Conservation (phyloP, 2,329 filamentous ascomycete genomes). For the Bipolaris cookei region DNA sequence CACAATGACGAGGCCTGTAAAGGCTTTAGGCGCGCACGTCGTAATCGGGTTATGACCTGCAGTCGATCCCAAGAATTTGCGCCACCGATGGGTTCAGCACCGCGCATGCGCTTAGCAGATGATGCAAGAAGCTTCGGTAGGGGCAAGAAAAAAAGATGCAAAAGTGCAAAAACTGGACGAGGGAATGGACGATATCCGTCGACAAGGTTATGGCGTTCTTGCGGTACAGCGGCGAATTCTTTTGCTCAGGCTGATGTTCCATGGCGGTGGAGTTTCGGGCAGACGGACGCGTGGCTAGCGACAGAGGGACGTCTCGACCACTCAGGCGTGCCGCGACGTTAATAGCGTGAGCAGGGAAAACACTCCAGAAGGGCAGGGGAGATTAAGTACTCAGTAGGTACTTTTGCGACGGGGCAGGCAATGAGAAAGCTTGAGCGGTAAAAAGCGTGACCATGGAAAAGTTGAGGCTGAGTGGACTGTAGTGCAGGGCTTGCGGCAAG, state of each 20-base stretch:
- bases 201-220: background rate
- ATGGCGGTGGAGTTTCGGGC: slow-evolving; percentile 10
- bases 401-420: slow-evolving; percentile 1
- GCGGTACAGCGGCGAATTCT: background rate
- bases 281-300: slow-evolving; percentile 22
- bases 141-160: background rate
- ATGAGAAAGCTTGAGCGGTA: background rate
- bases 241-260: slow-evolving; percentile 7
- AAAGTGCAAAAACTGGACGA: background rate
- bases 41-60: slow-evolving; percentile 18
- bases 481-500: background rate
- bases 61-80: slow-evolving; percentile 14
- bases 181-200: background rate
- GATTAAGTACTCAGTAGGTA: slow-evolving; percentile 8
- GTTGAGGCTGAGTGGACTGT: too few relatives aligned
- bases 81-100: slow-evolving; percentile 13
- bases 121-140: background rate
- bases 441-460: background rate
- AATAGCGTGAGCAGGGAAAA: slow-evolving; percentile 8
- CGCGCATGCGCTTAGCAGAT: slow-evolving; percentile 4
- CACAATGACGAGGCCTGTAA: slow-evolving; percentile 18
- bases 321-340: slow-evolving; percentile 13
- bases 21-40: slow-evolving; percentile 11
- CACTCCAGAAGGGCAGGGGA: slow-evolving; percentile 6
- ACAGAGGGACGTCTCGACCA: slow-evolving; percentile 16